A percentile compares a stretch with the other conserved stretches of the same genome.
Conservation (phyloP, 345 rosid genomes). For the Dovyalis caffra region DNA sequence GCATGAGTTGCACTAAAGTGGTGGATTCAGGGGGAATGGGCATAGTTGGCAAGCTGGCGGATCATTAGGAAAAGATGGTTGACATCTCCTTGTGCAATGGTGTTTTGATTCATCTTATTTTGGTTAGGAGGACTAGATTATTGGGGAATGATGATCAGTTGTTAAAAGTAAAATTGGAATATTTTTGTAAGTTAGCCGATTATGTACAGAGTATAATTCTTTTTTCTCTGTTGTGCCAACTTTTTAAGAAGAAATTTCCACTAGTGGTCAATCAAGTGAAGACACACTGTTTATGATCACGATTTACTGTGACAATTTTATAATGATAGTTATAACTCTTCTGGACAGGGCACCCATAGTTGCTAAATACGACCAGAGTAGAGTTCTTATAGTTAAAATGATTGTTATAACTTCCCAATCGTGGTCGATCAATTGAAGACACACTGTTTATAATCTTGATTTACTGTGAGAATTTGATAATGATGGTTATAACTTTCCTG, state of each 20-base stretch:
- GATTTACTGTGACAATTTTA: neutral
- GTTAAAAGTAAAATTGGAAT: neutral
- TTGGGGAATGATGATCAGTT: neutral
- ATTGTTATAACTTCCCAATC: no score
- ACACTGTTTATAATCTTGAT: neutral
- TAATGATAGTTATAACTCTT: neutral
- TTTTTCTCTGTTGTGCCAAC: neutral
- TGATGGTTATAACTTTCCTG: neutral
- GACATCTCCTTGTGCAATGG: neutral
- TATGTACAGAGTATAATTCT: neutral
- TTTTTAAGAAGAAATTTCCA: neutral
- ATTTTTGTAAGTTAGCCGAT: neutral
- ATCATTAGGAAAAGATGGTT: neutral
- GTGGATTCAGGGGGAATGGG: neutral
- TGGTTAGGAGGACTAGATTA: neutral
- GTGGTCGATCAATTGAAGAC: neutral
- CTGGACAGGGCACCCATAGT: conserved; percentile 72
- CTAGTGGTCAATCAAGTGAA: neutral
- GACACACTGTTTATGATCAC: neutral
- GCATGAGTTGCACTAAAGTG: neutral
- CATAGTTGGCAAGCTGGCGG: neutral
- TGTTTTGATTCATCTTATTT: neutral
- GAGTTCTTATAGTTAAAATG: no score
- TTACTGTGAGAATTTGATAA: neutral
- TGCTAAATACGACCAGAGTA: conserved; percentile 78